These are phyloP conservation scores for Rhododendron ferrugineum DNA, from an alignment of 148 eudicot species.

Conservation along the genomic window DNA sequence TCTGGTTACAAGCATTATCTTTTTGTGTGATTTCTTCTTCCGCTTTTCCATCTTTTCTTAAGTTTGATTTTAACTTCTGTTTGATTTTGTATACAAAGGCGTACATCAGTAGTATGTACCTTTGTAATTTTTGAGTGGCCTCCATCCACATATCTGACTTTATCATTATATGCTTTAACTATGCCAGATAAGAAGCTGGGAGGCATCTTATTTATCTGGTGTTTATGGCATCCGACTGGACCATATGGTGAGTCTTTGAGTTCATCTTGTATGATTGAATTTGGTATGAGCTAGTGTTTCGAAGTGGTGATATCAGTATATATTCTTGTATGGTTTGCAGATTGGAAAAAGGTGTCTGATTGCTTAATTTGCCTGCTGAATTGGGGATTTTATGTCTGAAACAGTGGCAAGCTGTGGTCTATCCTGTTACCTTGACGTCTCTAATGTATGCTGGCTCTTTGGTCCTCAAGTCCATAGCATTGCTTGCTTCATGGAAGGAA, in stretches of 20 bases:
- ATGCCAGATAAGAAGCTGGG: conserved; percentile 48
- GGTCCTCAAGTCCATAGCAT: conserved; percentile 37
- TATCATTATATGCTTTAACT: not conserved
- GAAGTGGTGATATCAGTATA: conserved; percentile 20
- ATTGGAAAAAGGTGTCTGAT: conserved; percentile 47
- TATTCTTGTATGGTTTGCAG: conserved; percentile 36
- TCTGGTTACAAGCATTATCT: not conserved
- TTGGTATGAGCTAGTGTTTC: conserved; percentile 7
- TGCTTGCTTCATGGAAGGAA: conserved; percentile 42
- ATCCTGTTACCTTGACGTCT: conserved; percentile 73
- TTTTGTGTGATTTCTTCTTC: not conserved
- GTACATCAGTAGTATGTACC: not conserved
- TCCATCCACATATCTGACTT: not conserved
- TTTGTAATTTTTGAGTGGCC: not conserved
- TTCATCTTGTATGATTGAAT: not conserved
- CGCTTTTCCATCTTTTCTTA: not conserved
- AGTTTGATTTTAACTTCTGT: not conserved
- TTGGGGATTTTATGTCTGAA: conserved; percentile 61
- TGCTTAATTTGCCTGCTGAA: conserved; percentile 44
- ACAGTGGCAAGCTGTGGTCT: conserved; percentile 83
- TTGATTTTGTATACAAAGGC: not conserved
- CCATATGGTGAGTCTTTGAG: conserved; percentile 51
- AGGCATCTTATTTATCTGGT: conserved; percentile 29
- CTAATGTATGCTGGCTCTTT: conserved; percentile 81
- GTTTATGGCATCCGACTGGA: conserved; percentile 64